A percentile compares a stretch with the other conserved stretches of the same genome.
Evolutionary conservation across 2,329 filamentous ascomycete species (phyloP).

Genomic region (Podosphaera xanthii): DNA sequence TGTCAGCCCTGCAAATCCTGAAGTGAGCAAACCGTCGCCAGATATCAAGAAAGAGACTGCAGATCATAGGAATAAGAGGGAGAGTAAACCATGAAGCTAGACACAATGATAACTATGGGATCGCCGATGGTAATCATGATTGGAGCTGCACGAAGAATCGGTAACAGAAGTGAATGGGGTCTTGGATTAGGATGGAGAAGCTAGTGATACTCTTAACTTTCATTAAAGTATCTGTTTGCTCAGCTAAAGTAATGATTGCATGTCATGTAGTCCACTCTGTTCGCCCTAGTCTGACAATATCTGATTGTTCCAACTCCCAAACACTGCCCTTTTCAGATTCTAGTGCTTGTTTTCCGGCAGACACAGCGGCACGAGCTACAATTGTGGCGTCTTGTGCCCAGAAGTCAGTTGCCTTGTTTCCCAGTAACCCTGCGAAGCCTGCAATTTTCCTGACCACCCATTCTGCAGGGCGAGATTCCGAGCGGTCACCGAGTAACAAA

Average conservation of each 20-base stretch:
- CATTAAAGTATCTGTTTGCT: no score
- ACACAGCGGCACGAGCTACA: conserved; percentile 31
- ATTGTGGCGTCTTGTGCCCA: conserved; percentile 44
- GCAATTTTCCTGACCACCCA: conserved; percentile 31
- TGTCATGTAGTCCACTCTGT: conserved; percentile 15
- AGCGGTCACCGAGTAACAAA: conserved; percentile 47
- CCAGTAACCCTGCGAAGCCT: conserved; percentile 29
- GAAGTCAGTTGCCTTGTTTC: conserved; percentile 30
- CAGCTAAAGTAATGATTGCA: no score
- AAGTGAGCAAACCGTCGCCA: conserved; percentile 23
- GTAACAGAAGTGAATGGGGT: no score
- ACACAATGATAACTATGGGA: neutral
- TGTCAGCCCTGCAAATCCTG: conserved; percentile 35
- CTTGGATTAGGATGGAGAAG: no score
- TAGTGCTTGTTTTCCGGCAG: conserved; percentile 22
- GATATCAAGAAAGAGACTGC: neutral
- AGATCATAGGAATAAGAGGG: neutral
- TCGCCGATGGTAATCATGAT: no score
- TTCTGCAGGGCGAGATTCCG: conserved; percentile 36
- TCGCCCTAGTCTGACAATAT: conserved; percentile 28
- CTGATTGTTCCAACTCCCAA: conserved; percentile 23
- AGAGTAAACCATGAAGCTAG: neutral
- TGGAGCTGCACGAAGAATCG: no score
- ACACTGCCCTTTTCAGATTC: conserved; percentile 23
- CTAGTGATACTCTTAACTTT: no score